phyloP scores from a whole-genome alignment of 2,329 filamentous ascomycete species.

The Alternaria sp. region DNA sequence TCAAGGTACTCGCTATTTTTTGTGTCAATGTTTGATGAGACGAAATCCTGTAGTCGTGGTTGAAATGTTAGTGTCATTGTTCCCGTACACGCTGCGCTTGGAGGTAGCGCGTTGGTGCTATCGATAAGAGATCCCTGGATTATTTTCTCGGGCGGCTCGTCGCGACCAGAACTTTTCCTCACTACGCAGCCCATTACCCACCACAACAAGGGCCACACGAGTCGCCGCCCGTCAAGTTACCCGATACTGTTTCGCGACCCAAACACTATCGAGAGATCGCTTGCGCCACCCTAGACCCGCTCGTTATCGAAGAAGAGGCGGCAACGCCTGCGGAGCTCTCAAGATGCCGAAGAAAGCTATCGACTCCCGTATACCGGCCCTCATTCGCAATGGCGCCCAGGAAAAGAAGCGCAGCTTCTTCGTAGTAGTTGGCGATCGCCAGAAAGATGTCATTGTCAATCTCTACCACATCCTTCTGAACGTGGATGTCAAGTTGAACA shows the following conservation, averaged over 20 bases:
- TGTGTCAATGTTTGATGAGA: too few relatives aligned
- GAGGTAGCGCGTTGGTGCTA: conserved; percentile 9
- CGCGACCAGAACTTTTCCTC: conserved; percentile 15
- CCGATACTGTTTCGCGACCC: conserved; percentile 10
- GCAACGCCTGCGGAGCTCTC: conserved; percentile 42
- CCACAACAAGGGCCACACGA: conserved; percentile 4
- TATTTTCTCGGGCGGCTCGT: conserved; percentile 16
- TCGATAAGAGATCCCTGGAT: conserved; percentile 19
- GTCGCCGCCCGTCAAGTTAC: not conserved
- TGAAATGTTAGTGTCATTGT: too few relatives aligned
- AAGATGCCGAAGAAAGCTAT: conserved; percentile 51
- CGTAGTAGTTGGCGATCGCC: conserved; percentile 90
- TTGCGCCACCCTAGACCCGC: conserved; percentile 9
- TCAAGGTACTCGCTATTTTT: too few relatives aligned
- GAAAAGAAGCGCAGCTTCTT: conserved; percentile 99
- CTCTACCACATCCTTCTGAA: conserved; percentile 92
- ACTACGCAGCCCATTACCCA: conserved; percentile 8
- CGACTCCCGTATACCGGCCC: conserved; percentile 51
- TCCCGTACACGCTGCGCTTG: not conserved
- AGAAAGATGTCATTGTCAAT: conserved; percentile 97
- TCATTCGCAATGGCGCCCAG: conserved; percentile 54
- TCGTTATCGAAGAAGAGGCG: conserved; percentile 31
- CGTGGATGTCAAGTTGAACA: conserved; percentile 91
- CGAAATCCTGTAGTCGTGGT: not conserved
- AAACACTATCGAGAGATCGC: not conserved